Base-by-base conservation (phyloP, 768 basidiomycete genomes). In the Tulasnella sp. region DNA sequence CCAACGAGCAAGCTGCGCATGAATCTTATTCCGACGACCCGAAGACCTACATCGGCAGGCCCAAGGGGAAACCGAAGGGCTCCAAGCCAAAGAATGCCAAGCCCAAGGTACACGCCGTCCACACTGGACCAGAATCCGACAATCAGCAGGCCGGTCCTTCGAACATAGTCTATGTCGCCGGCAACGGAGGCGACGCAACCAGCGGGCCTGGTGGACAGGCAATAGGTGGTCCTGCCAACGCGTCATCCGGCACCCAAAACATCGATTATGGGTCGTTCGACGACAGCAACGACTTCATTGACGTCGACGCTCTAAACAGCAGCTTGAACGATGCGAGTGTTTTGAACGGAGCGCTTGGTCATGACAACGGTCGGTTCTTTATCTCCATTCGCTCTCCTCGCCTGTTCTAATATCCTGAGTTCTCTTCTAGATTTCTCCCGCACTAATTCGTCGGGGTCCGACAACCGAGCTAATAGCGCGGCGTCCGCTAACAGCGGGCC, bases 181-280 rank as follows among this genome's bases (percentile, higher is more conserved):
- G 77, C 34, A 78, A 78, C 40, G 77, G 77, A 22, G 77, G 77
- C 16, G 64, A 78, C 77, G 77, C 77, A 20, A 34, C 28, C 8
- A 60, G 54, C 41, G 77, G 77, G 2, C 18, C 77, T 78, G 77
- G 77, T 9, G 77, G 77, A 4, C 31, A 78, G 41, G 77, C 77
- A 8, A 58, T 54, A 2, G 60, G 77, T 16, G 77, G 58, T 22
- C 18, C 40, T 28, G 1, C 50, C 58, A 54, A 72, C 24, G 41
- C 60, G 7, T 31, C 54, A 28, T 60, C 77, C 37, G 46, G 54
- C 8, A 72, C 34, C 9, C 58, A 54, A 34, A 42, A 41, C 40
- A 37, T 58, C 46, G 28, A 46, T 76, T 58, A 31, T 28, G 37
- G 37, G 41, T 22, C 24, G 8, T 60, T 31, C 24, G 34, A 60